Evolutionary conservation across 2,329 filamentous ascomycete species (phyloP), one percentile per base, ranked within the genome.

Genomic region (Thelonectria blattea): DNA sequence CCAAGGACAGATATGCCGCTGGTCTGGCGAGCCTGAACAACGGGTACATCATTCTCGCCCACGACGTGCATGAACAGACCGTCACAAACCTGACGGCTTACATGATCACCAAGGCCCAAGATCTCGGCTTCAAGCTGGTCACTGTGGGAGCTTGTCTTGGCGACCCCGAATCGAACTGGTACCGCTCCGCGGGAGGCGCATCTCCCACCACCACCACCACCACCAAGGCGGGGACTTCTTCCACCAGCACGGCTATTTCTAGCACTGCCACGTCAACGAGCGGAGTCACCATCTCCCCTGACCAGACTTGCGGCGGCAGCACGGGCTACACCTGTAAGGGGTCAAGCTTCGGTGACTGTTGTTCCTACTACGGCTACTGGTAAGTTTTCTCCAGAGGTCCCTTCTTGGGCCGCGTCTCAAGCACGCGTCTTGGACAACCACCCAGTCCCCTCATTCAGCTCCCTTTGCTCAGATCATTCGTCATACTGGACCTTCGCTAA

Each of bases 101-200:
- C 65, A 82, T 83, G 78, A 66, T 82, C n/a, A 60, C 73, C 9
- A 69, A 67, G 48, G 72, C 83, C 14, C 68, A 69, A n/a, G 63
- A 69, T 1, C 72, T 77, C 20, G 83, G 82, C 0, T 80, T 78
- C 61, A 70, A 64, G 45, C 78, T 79, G 45, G 82, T 84, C 27
- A 83, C 84, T 1, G 80, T 87, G 3, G 85, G 83, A 1, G 81
- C 85, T 61, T 88, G 85, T 64, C 74, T 87, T 20, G 80, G 79
- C 1, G 83, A 87, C 60, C 71, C 81, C 3, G 58, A 54, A 20
- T 73, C 72, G 12, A 77, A 80, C 62, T 86, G 83, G 84, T 86
- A 86, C 65, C 77, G 83, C n/a, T 32, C 49, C 37, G 65, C 65
- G 8, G 46, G 63, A 3, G 56, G 32, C 34, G 30, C 59, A 2